Evolutionary conservation across 1,284 basidiomycete genomes (phyloP).

Genomic region (Pseudozyma hubeiensis): DNA sequence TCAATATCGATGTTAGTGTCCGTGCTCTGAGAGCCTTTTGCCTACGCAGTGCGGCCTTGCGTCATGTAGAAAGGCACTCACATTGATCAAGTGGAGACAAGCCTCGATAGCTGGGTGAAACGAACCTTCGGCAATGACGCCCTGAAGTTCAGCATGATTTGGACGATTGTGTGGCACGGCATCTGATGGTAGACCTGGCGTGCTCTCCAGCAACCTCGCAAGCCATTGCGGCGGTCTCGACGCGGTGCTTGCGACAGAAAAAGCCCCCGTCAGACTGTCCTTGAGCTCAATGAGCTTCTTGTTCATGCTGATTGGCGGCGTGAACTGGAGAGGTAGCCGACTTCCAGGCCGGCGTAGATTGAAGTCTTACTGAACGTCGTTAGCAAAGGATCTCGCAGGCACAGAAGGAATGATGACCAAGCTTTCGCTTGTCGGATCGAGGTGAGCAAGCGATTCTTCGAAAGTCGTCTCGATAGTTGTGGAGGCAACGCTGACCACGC

Average conservation of each 20-base stretch:
- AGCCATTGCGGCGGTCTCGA: slow-evolving; percentile 14
- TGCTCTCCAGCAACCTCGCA: slow-evolving; percentile 2
- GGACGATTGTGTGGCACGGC: slow-evolving; percentile 22
- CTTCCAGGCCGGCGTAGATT: too few species aligned
- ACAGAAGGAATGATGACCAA: not conserved
- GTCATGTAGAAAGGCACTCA: slow-evolving; percentile 5
- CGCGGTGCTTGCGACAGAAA: too few species aligned
- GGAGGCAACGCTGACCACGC: not conserved
- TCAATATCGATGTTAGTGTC: not conserved
- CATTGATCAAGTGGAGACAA: slow-evolving; percentile 37
- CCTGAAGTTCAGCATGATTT: slow-evolving; percentile 20
- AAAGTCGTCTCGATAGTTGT: not conserved
- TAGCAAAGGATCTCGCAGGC: too few species aligned
- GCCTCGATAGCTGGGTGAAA: slow-evolving; percentile 31
- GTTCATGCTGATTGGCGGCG: not conserved
- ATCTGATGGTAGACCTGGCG: slow-evolving; percentile 17
- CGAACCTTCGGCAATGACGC: slow-evolving; percentile 16
- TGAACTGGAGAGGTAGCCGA: too few species aligned
- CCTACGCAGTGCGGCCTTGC: not conserved
- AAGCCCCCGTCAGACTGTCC: not conserved
- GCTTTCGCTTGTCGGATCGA: not conserved
- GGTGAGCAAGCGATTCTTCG: not conserved
- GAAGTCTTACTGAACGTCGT: not conserved
- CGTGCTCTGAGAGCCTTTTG: not conserved
- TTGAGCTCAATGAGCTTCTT: slow-evolving; percentile 13